phyloP scores from a whole-genome alignment of 176 grass and related monocot genomes.

The Tillandsia leiboldiana region DNA sequence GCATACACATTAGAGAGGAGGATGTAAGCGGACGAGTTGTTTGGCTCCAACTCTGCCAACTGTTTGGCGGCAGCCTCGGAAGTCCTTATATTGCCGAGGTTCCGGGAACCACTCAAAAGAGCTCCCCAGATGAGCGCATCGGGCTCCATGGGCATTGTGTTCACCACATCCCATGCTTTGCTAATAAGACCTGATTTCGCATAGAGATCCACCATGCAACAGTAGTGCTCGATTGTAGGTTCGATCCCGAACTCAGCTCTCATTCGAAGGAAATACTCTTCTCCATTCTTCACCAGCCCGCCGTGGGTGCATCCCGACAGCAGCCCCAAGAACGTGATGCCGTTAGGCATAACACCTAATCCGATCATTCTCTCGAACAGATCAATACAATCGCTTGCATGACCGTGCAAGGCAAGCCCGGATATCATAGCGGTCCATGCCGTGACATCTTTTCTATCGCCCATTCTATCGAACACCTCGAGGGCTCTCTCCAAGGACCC shows the following conservation, averaged over 20 bases:
- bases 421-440: slow-evolving; percentile 19
- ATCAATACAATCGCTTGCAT: neutral
- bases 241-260: slow-evolving; percentile 3
- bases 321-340: slow-evolving; percentile 8
- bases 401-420: slow-evolving; percentile 17
- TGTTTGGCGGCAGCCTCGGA: neutral
- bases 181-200: slow-evolving; percentile 6
- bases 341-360: neutral
- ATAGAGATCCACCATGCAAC: slow-evolving; percentile 21
- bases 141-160: neutral
- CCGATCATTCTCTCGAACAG: slow-evolving; percentile 7
- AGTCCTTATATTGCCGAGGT: neutral
- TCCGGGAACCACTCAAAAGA: slow-evolving; percentile 11
- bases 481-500: slow-evolving; percentile 30
- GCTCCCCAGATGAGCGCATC: slow-evolving; percentile 15
- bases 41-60: neutral
- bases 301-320: slow-evolving; percentile 14
- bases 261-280: slow-evolving; percentile 7
- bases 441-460: neutral
- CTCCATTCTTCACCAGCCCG: slow-evolving; percentile 6
- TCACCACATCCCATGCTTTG: slow-evolving; percentile 2
- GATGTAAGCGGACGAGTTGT: slow-evolving; percentile 5
- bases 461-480: slow-evolving; percentile 11
- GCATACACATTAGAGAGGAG: slow-evolving; percentile 14
- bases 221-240: slow-evolving; percentile 11